phyloP scores from a whole-genome alignment of 257 asterid genomes.

The Catharanthus roseus region DNA sequence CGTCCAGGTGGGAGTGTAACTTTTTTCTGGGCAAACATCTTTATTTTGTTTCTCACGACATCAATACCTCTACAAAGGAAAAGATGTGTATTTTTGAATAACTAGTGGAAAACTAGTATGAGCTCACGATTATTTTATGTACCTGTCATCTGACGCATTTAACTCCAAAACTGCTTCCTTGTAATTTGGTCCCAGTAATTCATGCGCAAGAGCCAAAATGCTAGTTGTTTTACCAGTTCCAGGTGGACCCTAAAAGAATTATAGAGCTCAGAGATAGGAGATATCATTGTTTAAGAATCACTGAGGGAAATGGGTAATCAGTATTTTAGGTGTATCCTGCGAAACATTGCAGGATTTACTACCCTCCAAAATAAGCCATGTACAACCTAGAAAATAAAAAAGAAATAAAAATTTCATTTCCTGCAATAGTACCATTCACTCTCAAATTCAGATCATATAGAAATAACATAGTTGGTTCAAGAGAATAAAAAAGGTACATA shows the following conservation, averaged over 20 bases:
- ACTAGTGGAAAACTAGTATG: not conserved
- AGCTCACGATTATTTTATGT: not conserved
- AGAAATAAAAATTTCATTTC: not conserved
- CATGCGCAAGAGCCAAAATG: constrained; percentile 93
- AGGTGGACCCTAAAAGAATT: constrained; percentile 70
- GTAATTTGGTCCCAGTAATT: constrained; percentile 83
- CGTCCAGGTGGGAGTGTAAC: constrained; percentile 88
- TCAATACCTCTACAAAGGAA: constrained; percentile 70
- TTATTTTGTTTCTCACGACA: constrained; percentile 93
- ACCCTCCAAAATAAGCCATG: not conserved
- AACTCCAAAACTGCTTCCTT: constrained; percentile 89
- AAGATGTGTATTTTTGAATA: not conserved
- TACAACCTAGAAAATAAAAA: not conserved
- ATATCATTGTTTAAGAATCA: not conserved
- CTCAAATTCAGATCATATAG: not conserved
- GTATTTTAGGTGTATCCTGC: not conserved
- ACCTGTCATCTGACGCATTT: constrained; percentile 98
- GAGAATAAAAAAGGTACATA: not conserved
- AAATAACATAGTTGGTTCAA: not conserved
- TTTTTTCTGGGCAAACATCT: constrained; percentile 97
- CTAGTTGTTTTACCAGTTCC: constrained; percentile 98
- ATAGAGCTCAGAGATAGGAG: not conserved
- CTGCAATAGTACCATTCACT: not conserved
- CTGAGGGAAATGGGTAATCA: not conserved
- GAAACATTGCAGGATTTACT: not conserved